Evolutionary conservation across 1,139 yeast genomes (phyloP).

Genomic region (Protomyces macrosporus): DNA sequence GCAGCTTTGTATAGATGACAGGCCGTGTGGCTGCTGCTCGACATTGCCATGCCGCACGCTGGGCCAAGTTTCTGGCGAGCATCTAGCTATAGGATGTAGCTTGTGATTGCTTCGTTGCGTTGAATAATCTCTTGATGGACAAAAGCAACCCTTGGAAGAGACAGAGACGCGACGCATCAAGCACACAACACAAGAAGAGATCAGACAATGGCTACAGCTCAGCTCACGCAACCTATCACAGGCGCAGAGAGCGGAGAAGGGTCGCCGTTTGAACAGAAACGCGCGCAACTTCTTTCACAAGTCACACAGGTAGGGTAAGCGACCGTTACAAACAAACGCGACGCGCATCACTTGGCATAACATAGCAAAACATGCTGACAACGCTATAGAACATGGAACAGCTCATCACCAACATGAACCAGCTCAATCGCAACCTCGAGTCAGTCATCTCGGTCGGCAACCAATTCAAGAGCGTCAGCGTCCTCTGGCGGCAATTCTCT

Average conservation of each 20-base stretch:
- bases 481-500: conserved; percentile 34
- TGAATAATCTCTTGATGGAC: no score
- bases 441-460: conserved; percentile 33
- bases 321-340: not conserved
- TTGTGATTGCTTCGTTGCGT: no score
- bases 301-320: not conserved
- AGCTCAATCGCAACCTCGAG: conserved; percentile 34
- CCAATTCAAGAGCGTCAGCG: conserved; percentile 35
- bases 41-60: no score
- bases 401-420: conserved; percentile 33
- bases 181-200: not conserved
- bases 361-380: not conserved
- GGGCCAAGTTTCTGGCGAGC: no score
- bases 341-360: no score
- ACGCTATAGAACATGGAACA: conserved; percentile 31
- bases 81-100: no score
- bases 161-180: not conserved
- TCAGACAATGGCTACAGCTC: not conserved
- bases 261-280: not conserved
- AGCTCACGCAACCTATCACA: not conserved
- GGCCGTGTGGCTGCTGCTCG: no score
- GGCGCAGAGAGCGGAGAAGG: not conserved
- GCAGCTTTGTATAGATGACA: no score
- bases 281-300: not conserved
- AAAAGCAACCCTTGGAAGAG: not conserved